These are phyloP conservation scores for Rhizopus stolonifer DNA, from an alignment of 371 early-diverging fungal genomes.

Conservation along the genomic window DNA sequence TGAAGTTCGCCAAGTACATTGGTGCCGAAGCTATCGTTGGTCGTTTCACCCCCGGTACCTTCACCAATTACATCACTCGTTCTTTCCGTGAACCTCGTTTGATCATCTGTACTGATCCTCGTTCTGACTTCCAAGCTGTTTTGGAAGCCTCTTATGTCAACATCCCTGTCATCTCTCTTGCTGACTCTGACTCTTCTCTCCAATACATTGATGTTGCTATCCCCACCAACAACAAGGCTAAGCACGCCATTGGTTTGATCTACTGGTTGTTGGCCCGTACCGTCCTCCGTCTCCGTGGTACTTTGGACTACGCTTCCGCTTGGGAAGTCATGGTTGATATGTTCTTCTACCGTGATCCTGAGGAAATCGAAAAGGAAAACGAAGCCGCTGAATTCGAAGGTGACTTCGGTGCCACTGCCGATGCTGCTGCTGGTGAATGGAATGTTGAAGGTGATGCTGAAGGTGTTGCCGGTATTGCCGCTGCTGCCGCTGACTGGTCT, in stretches of 20 bases:
- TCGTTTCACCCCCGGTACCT: conserved; percentile 99
- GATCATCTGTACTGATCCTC: conserved; percentile 98
- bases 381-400: conserved; percentile 24
- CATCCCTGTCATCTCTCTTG: conserved; percentile 99
- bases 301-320: conserved; percentile 76
- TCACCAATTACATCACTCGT: conserved; percentile 99
- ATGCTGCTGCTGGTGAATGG: conserved; percentile 31
- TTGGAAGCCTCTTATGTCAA: conserved; percentile 99
- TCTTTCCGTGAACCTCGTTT: conserved; percentile 99
- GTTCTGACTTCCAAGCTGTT: conserved; percentile 98
- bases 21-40: conserved; percentile 99
- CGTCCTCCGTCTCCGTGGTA: conserved; percentile 97
- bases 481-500: conserved; percentile 37
- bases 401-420: conserved; percentile 17
- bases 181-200: conserved; percentile 97
- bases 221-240: conserved; percentile 99
- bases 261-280: conserved; percentile 98
- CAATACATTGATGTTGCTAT: conserved; percentile 98
- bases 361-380: conserved; percentile 85
- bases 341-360: conserved; percentile 97
- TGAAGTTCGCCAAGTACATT: conserved; percentile 98
- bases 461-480: conserved; percentile 26
- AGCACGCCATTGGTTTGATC: conserved; percentile 96
- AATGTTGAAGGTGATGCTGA: conserved; percentile 30
- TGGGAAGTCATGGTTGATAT: conserved; percentile 98